A percentile compares a stretch with the other conserved stretches of the same genome.
phyloP scores from a whole-genome alignment of 176 grass and related monocot genomes.

The Oryza meyeriana region DNA sequence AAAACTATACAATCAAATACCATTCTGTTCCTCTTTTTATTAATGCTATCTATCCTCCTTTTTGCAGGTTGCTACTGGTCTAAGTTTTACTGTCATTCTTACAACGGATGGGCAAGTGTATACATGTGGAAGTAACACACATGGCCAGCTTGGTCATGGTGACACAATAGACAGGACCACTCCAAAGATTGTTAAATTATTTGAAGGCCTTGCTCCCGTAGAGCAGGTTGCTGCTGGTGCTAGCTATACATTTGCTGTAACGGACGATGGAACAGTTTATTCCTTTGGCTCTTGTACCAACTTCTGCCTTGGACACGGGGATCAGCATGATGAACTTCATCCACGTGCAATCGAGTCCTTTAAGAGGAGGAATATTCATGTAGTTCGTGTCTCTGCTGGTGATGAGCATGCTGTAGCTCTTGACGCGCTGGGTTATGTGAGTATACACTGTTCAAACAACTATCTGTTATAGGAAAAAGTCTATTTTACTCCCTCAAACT shows the following conservation, averaged over 20 bases:
- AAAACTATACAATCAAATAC: neutral
- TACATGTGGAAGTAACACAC: conserved; percentile 90
- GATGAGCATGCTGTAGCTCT: conserved; percentile 98
- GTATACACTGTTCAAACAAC: conserved; percentile 12
- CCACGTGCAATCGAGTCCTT: conserved; percentile 87
- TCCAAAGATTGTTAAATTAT: conserved; percentile 63
- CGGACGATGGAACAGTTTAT: conserved; percentile 77
- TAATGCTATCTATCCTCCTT: conserved; percentile 21
- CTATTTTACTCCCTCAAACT: too few species aligned
- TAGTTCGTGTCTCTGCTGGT: conserved; percentile 92
- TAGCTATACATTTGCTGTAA: conserved; percentile 93
- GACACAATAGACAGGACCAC: conserved; percentile 73
- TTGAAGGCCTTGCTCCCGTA: conserved; percentile 54
- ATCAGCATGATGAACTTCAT: conserved; percentile 87
- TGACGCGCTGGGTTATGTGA: conserved; percentile 80
- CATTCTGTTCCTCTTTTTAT: neutral
- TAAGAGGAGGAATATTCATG: conserved; percentile 79
- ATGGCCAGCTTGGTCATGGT: conserved; percentile 97
- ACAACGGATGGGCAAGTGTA: conserved; percentile 67
- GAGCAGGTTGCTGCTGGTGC: conserved; percentile 90
- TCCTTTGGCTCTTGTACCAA: conserved; percentile 93
- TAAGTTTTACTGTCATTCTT: conserved; percentile 92
- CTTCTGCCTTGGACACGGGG: conserved; percentile 92
- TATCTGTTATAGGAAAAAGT: neutral
- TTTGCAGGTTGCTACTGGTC: conserved; percentile 76